These are phyloP conservation scores for Chlamydomonas reinhardtii DNA, from an alignment of 163 green algal genomes.

Conservation along the genomic window DNA sequence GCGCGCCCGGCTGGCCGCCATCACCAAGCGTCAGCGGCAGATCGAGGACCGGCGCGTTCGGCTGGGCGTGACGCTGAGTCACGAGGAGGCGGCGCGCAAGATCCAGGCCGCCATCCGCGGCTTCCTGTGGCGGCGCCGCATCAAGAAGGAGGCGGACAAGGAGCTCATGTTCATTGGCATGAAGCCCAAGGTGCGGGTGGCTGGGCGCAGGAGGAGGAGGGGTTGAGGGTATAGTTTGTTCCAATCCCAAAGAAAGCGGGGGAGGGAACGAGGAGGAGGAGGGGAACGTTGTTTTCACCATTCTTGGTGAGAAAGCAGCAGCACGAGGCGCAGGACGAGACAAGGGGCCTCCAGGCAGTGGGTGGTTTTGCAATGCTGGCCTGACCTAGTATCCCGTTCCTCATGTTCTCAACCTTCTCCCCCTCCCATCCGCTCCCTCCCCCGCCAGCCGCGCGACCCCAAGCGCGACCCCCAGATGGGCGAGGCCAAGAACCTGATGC, in stretches of 20 bases:
- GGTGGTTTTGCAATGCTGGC: too few species aligned
- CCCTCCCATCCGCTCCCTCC: background rate
- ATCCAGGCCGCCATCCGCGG: slow-evolving; percentile 81
- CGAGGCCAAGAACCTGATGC: slow-evolving; percentile 73
- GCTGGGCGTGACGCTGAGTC: slow-evolving; percentile 65
- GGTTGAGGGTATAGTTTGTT: too few species aligned
- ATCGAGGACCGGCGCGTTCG: slow-evolving; percentile 67
- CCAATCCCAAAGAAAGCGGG: too few species aligned
- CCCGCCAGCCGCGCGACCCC: slow-evolving; percentile 63
- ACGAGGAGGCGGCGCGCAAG: slow-evolving; percentile 71
- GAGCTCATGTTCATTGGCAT: slow-evolving; percentile 92
- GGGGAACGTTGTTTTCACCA: too few species aligned
- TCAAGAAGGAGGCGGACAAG: slow-evolving; percentile 66
- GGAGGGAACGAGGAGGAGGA: too few species aligned
- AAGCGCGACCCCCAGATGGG: slow-evolving; percentile 64
- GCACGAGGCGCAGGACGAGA: too few species aligned
- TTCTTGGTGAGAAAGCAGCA: too few species aligned
- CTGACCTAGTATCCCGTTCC: background rate
- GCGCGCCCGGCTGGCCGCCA: slow-evolving; percentile 55
- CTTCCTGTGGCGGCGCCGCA: slow-evolving; percentile 74
- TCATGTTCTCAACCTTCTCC: background rate
- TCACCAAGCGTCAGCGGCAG: slow-evolving; percentile 72
- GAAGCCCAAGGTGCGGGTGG: slow-evolving; percentile 69
- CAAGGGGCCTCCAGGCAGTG: too few species aligned
- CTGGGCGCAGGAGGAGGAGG: background rate